Evolutionary conservation across 495 filamentous ascomycete species (phyloP), one percentile per base, ranked within the genome.

Genomic region (Bathelium albidoporum): DNA sequence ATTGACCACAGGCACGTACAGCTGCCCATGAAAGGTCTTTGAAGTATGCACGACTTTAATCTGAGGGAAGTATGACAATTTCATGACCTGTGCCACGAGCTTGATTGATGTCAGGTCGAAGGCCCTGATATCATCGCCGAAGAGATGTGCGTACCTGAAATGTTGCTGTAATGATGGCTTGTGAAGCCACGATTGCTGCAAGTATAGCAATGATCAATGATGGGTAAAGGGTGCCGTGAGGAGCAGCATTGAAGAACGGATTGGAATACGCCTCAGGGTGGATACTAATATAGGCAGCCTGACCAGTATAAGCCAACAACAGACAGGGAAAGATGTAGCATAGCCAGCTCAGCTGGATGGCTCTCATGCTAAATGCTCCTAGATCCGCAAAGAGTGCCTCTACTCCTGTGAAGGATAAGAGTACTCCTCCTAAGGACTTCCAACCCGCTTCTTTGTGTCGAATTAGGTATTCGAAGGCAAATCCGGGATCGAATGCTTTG

Each of bases 311-410:
- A 49, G 83, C 83, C n/a, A 89, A 65, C 1, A 89, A 74, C 24
- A 89, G 73, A 65, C 86, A 89, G 0, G 87, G 87, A 62, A 81
- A 87, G 14, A 79, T 77, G 63, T 81, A 87, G 59, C 76, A 76
- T 32, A 87, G 71, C 87, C 87, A 90, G 44, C 79, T 82, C 12
- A 89, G 72, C 65, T 87, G 86, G 43, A 89, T 83, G 18, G 87
- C 84, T 41, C 80, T 66, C 65, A 74, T 72, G 29, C 74, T 77
- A 70, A 89, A 89, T 29, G 87, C 85, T 58, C 87, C 87, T 1
- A 90, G 73, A 64, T 90, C 87, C 7, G 87, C 87, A 64, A 88
- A 90, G 11, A 90, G 75, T 9, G 87, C 86, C 69, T 90, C 87
- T n/a, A 87, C 84, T 24, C 86, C 86, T 2, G 87, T 89, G 60